Evolutionary conservation across 2,329 filamentous ascomycete species (phyloP).

Genomic region (Atkinsonella hypoxylon): DNA sequence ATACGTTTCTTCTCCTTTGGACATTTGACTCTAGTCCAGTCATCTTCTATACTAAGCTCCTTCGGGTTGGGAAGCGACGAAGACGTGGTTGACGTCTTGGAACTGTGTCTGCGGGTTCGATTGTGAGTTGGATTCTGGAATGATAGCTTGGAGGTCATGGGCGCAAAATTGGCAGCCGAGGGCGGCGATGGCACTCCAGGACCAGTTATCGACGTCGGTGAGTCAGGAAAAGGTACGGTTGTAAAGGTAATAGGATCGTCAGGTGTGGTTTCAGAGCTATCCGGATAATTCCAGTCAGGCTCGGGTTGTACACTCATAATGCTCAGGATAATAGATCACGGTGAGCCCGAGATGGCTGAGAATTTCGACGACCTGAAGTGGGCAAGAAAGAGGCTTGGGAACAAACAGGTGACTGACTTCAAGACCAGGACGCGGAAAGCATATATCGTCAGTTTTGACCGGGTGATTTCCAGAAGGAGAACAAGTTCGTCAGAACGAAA

Average conservation of each 20-base stretch:
- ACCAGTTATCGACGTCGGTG: conserved; percentile 1
- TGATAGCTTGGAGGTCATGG: background rate
- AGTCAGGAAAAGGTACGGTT: conserved; percentile 1
- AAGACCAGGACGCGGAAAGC: background rate
- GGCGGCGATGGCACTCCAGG: background rate
- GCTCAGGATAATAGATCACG: background rate
- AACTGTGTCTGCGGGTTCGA: background rate
- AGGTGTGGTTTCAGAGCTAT: background rate
- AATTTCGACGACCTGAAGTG: background rate
- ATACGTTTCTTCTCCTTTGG: conserved; percentile 9
- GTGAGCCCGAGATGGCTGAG: background rate
- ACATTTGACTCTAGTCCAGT: conserved; percentile 9
- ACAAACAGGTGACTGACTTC: background rate
- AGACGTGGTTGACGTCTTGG: background rate
- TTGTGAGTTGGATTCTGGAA: background rate
- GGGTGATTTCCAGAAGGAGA: background rate
- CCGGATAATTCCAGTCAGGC: conserved; percentile 2
- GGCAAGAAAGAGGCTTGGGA: background rate
- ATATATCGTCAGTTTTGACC: background rate
- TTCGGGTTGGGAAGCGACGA: conserved; percentile 4
- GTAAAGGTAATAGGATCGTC: background rate
- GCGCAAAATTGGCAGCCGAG: background rate
- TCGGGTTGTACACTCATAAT: conserved; percentile 1
- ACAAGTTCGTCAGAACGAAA: background rate
- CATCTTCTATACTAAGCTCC: conserved; percentile 7